Percentiles rank a stretch among this genome's conserved stretches.
phyloP scores from a whole-genome alignment of 768 basidiomycete species.

The Mycena sanguinolenta region DNA sequence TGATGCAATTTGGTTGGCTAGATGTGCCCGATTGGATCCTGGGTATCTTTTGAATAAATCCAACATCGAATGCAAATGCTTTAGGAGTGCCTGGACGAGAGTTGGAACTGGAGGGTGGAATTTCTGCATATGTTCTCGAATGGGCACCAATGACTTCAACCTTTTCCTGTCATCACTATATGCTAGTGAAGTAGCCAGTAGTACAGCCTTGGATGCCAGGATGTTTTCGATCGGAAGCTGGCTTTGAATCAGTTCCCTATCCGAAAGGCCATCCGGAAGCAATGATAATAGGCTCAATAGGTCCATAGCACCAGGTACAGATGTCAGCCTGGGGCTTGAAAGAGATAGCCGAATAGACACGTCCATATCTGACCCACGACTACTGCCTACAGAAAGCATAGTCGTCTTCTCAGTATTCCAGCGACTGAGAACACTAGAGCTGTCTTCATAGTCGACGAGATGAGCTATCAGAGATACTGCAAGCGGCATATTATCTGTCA shows the following conservation, averaged over 20 bases:
- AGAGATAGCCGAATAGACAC: background rate
- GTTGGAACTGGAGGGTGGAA: background rate
- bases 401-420: background rate
- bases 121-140: constrained; percentile 3
- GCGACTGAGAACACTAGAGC: background rate
- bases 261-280: constrained; percentile 1
- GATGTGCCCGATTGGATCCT: constrained; percentile 7
- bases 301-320: background rate
- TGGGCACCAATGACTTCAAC: background rate
- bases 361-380: background rate
- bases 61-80: background rate
- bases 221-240: background rate
- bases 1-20: background rate
- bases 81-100: background rate
- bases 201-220: background rate
- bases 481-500: constrained; percentile 6
- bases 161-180: background rate
- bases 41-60: background rate
- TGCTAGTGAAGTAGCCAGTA: background rate
- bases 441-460: constrained; percentile 4
- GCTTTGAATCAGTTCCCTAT: background rate
- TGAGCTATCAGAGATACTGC: background rate
- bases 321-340: background rate
- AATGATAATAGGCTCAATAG: background rate
- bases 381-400: background rate